Percentiles rank a stretch among this genome's conserved stretches.
Conservation (phyloP, 2,329 filamentous ascomycete genomes). For the Ophiognomonia clavigignenti-juglandacearum region DNA sequence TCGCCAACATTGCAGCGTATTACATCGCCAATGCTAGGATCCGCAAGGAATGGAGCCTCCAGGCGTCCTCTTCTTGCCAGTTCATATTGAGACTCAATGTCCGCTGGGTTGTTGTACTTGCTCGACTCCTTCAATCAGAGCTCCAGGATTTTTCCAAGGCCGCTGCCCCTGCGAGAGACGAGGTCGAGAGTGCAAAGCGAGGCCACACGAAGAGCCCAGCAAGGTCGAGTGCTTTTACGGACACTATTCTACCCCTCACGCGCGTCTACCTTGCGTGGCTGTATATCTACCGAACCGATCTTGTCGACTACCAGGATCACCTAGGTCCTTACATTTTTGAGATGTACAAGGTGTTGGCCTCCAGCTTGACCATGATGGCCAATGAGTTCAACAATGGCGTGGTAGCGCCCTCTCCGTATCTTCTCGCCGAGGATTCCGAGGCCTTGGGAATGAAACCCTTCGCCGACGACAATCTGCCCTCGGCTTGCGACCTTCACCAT, state of each 20-base stretch:
- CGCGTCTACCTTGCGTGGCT: constrained; percentile 53
- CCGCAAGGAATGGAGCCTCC: constrained; percentile 42
- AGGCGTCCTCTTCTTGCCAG: constrained; percentile 45
- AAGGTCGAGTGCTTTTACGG: constrained; percentile 32
- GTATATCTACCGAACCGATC: constrained; percentile 38
- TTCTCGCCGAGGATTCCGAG: constrained; percentile 47
- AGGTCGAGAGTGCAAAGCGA: constrained; percentile 16
- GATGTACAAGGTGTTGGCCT: constrained; percentile 42
- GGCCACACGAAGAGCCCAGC: constrained; percentile 20
- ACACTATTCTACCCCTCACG: constrained; percentile 44
- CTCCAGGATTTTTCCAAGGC: constrained; percentile 47
- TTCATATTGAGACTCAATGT: constrained; percentile 75
- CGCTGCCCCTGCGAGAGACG: constrained; percentile 38
- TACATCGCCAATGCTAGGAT: constrained; percentile 61
- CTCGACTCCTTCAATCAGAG: constrained; percentile 66
- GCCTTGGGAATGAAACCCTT: constrained; percentile 40
- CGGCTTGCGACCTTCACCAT: constrained; percentile 35
- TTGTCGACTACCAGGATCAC: constrained; percentile 40
- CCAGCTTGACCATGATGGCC: constrained; percentile 44
- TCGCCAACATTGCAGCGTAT: constrained; percentile 84
- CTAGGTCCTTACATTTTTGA: constrained; percentile 40
- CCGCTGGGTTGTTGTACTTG: constrained; percentile 67
- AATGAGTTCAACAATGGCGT: constrained; percentile 35
- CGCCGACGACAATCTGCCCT: constrained; percentile 31
- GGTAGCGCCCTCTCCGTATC: constrained; percentile 38